Evolutionary conservation across 352 stramenopile species (phyloP).

Genomic region (Poterioochromonas sp.): DNA sequence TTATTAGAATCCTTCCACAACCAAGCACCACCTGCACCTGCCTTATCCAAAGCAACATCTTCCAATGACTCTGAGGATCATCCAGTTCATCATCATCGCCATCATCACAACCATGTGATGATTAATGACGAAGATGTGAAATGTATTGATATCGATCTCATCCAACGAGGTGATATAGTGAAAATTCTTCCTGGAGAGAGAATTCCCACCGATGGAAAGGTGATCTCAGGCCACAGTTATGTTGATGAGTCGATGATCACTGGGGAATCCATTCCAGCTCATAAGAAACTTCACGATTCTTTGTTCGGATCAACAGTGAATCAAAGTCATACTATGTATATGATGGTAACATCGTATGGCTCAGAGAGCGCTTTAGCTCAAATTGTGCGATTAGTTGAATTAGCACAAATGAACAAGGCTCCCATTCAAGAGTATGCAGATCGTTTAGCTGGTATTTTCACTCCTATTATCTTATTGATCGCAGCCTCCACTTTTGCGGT

Average conservation of each 20-base stretch:
- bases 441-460: slow-evolving; percentile 82
- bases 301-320: slow-evolving; percentile 77
- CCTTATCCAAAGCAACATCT: too few species aligned
- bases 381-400: slow-evolving; percentile 92
- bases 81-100: background rate
- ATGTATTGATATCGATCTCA: slow-evolving; percentile 64
- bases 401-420: slow-evolving; percentile 92
- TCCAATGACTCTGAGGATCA: too few species aligned
- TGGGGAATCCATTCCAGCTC: slow-evolving; percentile 65
- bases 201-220: slow-evolving; percentile 50
- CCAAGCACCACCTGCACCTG: too few species aligned
- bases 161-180: slow-evolving; percentile 71
- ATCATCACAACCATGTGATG: background rate
- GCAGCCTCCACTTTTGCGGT: slow-evolving; percentile 84
- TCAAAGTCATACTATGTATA: slow-evolving; percentile 67
- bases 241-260: slow-evolving; percentile 28
- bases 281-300: slow-evolving; percentile 59
- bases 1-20: slow-evolving; percentile 32
- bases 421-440: slow-evolving; percentile 95
- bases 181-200: slow-evolving; percentile 74
- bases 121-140: slow-evolving; percentile 50
- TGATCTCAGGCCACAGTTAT: background rate
- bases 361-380: slow-evolving; percentile 85
- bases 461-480: slow-evolving; percentile 81
- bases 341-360: slow-evolving; percentile 80